Conservation (phyloP, 129 eudicot species). For the Solidago caesia region DNA sequence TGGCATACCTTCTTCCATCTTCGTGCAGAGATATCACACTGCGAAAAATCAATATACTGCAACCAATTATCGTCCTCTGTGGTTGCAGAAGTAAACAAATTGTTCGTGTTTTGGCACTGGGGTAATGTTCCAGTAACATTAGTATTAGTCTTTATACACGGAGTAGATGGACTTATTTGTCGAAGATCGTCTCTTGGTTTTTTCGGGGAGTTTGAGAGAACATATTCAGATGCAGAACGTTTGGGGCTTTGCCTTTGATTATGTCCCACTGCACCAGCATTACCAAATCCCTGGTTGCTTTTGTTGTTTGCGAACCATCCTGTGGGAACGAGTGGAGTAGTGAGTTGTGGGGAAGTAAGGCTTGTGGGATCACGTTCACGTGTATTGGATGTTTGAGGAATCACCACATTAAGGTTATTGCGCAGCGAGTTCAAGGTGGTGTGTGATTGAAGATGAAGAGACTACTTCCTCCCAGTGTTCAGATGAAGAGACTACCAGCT, state of each 20-base stretch:
- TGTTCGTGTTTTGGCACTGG: neutral
- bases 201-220: constrained; percentile 25
- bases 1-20: constrained; percentile 30
- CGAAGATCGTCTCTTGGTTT: constrained; percentile 17
- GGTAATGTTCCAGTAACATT: neutral
- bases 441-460: constrained; percentile 15
- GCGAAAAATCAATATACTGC: neutral
- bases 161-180: constrained; percentile 9
- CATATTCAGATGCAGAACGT: constrained; percentile 27
- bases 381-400: constrained; percentile 15
- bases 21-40: neutral
- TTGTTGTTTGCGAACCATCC: neutral
- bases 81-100: neutral
- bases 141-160: neutral
- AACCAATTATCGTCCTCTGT: neutral
- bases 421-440: constrained; percentile 17
- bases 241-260: constrained; percentile 24
- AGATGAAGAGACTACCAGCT: constrained; percentile 30
- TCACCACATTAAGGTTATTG: constrained; percentile 15
- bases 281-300: neutral
- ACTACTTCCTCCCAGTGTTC: constrained; percentile 29
- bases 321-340: constrained; percentile 8
- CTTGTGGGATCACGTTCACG: neutral
- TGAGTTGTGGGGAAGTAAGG: constrained; percentile 15
- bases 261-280: constrained; percentile 12